Base-by-base conservation (phyloP, 495 filamentous ascomycete species). In the Cercophora samala region DNA sequence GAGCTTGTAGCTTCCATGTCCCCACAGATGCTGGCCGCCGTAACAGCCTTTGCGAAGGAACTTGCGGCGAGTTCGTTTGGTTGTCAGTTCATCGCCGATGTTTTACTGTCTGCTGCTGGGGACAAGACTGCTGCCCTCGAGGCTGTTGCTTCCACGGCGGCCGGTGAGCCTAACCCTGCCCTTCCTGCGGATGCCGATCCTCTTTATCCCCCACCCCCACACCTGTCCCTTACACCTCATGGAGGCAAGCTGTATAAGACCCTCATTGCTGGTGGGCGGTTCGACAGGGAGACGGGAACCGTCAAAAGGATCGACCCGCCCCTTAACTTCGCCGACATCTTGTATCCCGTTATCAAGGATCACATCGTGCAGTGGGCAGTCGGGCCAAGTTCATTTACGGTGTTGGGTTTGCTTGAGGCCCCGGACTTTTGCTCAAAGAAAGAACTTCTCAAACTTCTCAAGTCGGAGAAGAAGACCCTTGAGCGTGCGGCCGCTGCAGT, bases 171-270 rank as follows among this genome's bases (percentile, higher is more conserved):
- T 21, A 84, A 83, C 25, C 75, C 73, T 23, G 66, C 60, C 0
- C 66, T 70, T 52, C 73, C 80, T 9, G 77, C 74, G 53, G 74
- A 77, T 18, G 74, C 79, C 56, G 83, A 85, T 5, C 72, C 64
- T 54, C 62, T 64, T 13, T 67, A 67, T 29, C 68, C 67, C n/a
- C 68, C 75, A 0, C 69, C 66, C 3, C 74, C 76, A 1, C 89
- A 91, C 72, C 80, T 89, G 58, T 84, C 83, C 24, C 77, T 81
- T 63, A 83, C 84, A 0, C 80, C 92, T 2, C 84, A 86, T 64
- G 89, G 88, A 2, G 91, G 92, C n/a, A 87, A 91, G 60, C 90
- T 97, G 88, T 85, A 97, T 67, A 97, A 96, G 78, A 89, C 89
- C 0, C 84, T 99, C 1, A 90, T 97, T 25, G 86, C 90, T 37